Evolutionary conservation across 192 early-diverging fungal genomes (phyloP).

Genomic region (Coemansia sp.): DNA sequence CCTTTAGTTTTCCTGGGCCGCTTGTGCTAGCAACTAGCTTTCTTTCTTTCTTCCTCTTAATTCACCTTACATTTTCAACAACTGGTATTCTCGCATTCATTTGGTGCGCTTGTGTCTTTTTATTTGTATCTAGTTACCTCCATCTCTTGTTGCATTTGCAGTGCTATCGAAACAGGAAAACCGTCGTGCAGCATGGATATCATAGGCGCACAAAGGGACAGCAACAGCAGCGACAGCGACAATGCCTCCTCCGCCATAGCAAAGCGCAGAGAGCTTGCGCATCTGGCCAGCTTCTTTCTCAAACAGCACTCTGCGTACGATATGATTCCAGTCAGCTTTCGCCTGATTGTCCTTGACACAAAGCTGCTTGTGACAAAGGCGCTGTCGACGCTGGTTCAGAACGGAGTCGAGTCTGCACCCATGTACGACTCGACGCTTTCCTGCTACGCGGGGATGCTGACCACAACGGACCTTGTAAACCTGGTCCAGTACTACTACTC

Average conservation of each 20-base stretch:
- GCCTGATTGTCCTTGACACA: conserved; percentile 89
- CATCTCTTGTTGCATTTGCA: background rate
- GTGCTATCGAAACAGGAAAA: background rate
- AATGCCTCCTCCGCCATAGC: conserved; percentile 18
- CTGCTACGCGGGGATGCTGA: conserved; percentile 92
- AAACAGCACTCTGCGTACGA: conserved; percentile 89
- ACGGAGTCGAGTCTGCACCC: conserved; percentile 92
- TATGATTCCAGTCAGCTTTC: conserved; percentile 84
- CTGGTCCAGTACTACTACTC: conserved; percentile 91
- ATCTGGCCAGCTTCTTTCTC: conserved; percentile 60
- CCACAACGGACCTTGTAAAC: conserved; percentile 93
- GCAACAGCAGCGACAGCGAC: conserved; percentile 1
- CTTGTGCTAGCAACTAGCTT: conserved; percentile 6
- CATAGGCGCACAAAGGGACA: conserved; percentile 15
- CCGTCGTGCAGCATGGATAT: conserved; percentile 29
- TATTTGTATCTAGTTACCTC: background rate
- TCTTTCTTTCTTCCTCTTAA: background rate
- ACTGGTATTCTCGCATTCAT: background rate
- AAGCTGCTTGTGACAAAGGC: conserved; percentile 89
- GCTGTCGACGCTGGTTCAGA: conserved; percentile 86
- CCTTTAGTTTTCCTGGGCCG: background rate
- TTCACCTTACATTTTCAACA: background rate
- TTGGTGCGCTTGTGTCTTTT: conserved; percentile 12
- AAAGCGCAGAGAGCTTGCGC: conserved; percentile 52
- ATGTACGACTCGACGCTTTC: conserved; percentile 81